Base-by-base conservation (phyloP, 139 green algal species). In the Chlamydomonas sp. region DNA sequence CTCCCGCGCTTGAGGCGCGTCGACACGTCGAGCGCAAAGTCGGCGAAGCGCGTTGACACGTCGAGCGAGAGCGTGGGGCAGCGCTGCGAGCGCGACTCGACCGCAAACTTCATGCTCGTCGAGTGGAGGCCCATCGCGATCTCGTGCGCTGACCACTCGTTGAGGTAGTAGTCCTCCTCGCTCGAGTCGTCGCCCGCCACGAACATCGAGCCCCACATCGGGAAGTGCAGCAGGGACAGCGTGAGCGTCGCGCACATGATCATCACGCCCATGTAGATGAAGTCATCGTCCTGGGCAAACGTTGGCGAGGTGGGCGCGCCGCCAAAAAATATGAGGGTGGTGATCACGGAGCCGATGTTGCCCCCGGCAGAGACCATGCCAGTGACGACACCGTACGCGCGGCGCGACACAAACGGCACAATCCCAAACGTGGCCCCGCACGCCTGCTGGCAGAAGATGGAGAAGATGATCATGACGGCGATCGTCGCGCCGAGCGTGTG, bases 121-220 rank as follows among this genome's bases (percentile, higher is more conserved):
- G 72, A 72, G 67, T 81, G 75, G 64, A 89, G 66, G 58, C 80
- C 80, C n/a, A 35, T 29, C 2, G 80, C 67, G 20, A 81, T 49
- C 76, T 87, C 83, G 58, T 85, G 76, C 26, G 72, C 73, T 22
- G 61, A 79, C 64, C 73, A 89, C 76, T 87, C 83, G 4, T 47
- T 39, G 10, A 88, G 57, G 76, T 96, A 95, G 80, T 95, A 98
- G 37, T 97, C 87, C 78, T 96, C 85, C 77, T 97, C 93, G 5
- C 78, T 89, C 37, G 76, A 63, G 16, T 76, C 77, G 65, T 81
- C 89, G 31, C 83, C 61, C 13, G 47, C 63, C 6, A 69, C 83
- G 61, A 97, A 83, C 83, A 96, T 93, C 73, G 83, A 84, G 36
- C 93, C 93, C 93, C 91, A 97, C 90, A 90, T 90, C 57, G 92